These are phyloP conservation scores for Zizania palustris DNA, from an alignment of 202 grass and related monocot species.

Conservation along the genomic window DNA sequence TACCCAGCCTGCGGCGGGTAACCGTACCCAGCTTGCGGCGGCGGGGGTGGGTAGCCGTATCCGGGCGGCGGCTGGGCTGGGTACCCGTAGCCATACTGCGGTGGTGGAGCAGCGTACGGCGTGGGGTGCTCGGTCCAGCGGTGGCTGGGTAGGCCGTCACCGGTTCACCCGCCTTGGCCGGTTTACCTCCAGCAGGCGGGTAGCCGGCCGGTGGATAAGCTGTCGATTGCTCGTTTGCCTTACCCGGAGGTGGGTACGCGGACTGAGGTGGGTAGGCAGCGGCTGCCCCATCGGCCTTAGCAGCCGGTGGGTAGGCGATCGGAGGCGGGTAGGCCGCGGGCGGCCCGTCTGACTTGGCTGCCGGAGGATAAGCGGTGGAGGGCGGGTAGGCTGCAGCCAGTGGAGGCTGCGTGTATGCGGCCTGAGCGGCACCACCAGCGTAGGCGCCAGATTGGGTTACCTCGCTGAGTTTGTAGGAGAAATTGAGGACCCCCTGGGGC, in stretches of 20 bases:
- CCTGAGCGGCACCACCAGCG: background rate
- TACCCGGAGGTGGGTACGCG: slow-evolving; percentile 34
- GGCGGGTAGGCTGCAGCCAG: slow-evolving; percentile 33
- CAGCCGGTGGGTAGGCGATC: slow-evolving; percentile 34
- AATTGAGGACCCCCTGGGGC: slow-evolving; percentile 68
- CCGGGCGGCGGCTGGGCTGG: slow-evolving; percentile 45
- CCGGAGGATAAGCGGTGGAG: slow-evolving; percentile 31
- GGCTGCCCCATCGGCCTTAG: slow-evolving; percentile 38
- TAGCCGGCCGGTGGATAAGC: slow-evolving; percentile 52
- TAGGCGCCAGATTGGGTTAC: slow-evolving; percentile 22
- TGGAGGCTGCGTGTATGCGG: background rate
- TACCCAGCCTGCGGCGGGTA: slow-evolving; percentile 54
- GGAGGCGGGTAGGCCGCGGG: slow-evolving; percentile 44
- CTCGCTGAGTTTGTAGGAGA: slow-evolving; percentile 86
- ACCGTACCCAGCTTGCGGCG: slow-evolving; percentile 50
- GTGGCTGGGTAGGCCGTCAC: slow-evolving; percentile 70
- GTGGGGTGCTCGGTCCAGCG: slow-evolving; percentile 56
- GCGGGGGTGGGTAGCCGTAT: slow-evolving; percentile 55
- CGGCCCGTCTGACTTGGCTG: slow-evolving; percentile 33
- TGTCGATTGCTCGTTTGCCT: slow-evolving; percentile 44
- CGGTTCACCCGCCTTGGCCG: slow-evolving; percentile 28
- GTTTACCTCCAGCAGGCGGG: slow-evolving; percentile 40
- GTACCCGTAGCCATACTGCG: slow-evolving; percentile 56
- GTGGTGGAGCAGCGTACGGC: slow-evolving; percentile 53
- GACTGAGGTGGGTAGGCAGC: slow-evolving; percentile 43